A percentile compares a stretch with the other conserved stretches of the same genome.
Evolutionary conservation across 306 rosid species (phyloP).

Genomic region (Arachis hypogaea): DNA sequence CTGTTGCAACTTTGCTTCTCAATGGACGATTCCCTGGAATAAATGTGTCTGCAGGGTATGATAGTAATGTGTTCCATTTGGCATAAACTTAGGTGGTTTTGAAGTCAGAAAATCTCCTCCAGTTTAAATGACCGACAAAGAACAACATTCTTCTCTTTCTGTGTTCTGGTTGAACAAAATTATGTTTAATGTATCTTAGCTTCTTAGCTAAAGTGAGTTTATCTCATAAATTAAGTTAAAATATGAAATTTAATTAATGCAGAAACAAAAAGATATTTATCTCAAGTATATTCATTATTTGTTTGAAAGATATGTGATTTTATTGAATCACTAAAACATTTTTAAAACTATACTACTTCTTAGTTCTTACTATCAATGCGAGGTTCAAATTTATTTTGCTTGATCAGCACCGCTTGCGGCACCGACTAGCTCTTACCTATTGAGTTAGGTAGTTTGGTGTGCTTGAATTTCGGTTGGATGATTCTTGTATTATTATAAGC

Average conservation of each 20-base stretch:
- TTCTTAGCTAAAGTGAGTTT: too few relatives aligned
- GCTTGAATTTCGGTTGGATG: neutral
- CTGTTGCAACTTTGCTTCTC: slow-evolving; percentile 30
- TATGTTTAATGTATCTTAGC: too few relatives aligned
- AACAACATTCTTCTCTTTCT: too few relatives aligned
- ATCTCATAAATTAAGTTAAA: too few relatives aligned
- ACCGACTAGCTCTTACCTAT: neutral
- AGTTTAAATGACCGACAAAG: neutral
- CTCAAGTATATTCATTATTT: too few relatives aligned
- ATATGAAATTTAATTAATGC: too few relatives aligned
- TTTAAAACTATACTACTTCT: too few relatives aligned
- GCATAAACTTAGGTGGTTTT: slow-evolving; percentile 42
- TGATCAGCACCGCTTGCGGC: neutral
- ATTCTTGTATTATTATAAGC: neutral
- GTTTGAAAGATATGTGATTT: too few relatives aligned
- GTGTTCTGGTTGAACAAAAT: too few relatives aligned
- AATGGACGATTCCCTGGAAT: slow-evolving; percentile 51
- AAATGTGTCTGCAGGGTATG: slow-evolving; percentile 44
- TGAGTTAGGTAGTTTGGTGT: neutral
- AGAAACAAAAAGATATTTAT: too few relatives aligned
- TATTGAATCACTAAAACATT: too few relatives aligned
- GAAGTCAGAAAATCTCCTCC: slow-evolving; percentile 41
- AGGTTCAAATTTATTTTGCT: neutral
- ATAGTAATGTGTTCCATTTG: slow-evolving; percentile 35
- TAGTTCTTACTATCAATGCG: too few relatives aligned